These are phyloP conservation scores for Aureobasidium sp. DNA, from an alignment of 2,329 filamentous ascomycete genomes.

Conservation along the genomic window DNA sequence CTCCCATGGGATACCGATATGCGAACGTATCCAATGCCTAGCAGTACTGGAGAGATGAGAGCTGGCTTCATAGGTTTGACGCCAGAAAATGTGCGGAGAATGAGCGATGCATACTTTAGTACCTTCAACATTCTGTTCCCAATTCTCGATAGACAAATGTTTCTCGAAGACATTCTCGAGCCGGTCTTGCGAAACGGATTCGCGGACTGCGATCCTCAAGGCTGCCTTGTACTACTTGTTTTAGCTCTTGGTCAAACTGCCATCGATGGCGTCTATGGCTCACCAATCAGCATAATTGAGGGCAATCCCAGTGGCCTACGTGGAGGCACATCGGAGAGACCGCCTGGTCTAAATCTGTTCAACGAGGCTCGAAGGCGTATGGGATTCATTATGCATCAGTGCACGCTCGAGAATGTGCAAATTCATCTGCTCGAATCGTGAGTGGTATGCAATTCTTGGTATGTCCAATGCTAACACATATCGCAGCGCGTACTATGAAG, in stretches of 20 bases:
- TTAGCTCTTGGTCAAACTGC: slow-evolving; percentile 55
- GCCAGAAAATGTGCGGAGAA: slow-evolving; percentile 44
- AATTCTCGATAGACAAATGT: slow-evolving; percentile 51
- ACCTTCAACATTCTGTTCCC: slow-evolving; percentile 54
- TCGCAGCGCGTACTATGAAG: slow-evolving; percentile 47
- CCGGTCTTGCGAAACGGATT: slow-evolving; percentile 44
- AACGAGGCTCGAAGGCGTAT: slow-evolving; percentile 56
- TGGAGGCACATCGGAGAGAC: slow-evolving; percentile 43
- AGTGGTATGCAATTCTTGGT: slow-evolving; percentile 20
- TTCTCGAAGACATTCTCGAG: slow-evolving; percentile 43
- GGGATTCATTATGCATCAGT: slow-evolving; percentile 50
- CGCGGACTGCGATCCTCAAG: slow-evolving; percentile 38
- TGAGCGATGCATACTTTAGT: slow-evolving; percentile 52
- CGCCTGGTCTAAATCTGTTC: slow-evolving; percentile 53
- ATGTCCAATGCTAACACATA: slow-evolving; percentile 1
- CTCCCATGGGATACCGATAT: slow-evolving; percentile 26
- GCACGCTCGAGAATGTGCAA: slow-evolving; percentile 53
- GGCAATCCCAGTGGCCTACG: slow-evolving; percentile 46
- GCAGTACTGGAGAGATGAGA: slow-evolving; percentile 17
- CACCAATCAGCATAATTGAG: slow-evolving; percentile 39
- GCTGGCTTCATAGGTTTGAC: slow-evolving; percentile 34
- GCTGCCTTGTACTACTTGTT: slow-evolving; percentile 50
- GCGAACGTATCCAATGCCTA: slow-evolving; percentile 20
- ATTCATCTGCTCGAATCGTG: slow-evolving; percentile 51
- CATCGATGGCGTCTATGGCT: slow-evolving; percentile 43